Conservation (phyloP, 352 stramenopile species). For the Pythium pyrilobum region DNA sequence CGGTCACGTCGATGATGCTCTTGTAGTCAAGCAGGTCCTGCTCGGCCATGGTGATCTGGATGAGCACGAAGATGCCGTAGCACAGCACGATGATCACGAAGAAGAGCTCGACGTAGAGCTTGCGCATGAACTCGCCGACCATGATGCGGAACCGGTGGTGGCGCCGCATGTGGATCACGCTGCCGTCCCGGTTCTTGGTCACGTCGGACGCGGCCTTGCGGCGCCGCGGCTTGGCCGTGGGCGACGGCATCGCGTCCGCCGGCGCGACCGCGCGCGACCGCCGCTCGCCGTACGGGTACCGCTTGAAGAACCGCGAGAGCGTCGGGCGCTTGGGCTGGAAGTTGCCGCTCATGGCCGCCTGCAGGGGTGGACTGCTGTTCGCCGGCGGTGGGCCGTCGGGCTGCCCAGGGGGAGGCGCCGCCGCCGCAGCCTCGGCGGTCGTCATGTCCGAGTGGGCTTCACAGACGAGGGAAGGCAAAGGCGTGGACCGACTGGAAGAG, state of each 20-base stretch:
- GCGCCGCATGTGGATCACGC: slow-evolving; percentile 21
- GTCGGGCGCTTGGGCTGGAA: slow-evolving; percentile 57
- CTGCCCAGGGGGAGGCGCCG: neutral
- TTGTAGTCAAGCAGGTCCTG: slow-evolving; percentile 49
- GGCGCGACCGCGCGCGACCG: slow-evolving; percentile 56
- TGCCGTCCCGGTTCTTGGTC: slow-evolving; percentile 25
- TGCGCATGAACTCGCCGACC: slow-evolving; percentile 78
- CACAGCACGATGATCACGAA: slow-evolving; percentile 86
- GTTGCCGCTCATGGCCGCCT: slow-evolving; percentile 19
- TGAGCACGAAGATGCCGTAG: slow-evolving; percentile 80
- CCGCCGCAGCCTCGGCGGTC: neutral
- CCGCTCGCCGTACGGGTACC: slow-evolving; percentile 55
- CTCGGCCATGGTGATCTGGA: slow-evolving; percentile 77
- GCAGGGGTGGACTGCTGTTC: slow-evolving; percentile 17
- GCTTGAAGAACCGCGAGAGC: slow-evolving; percentile 51
- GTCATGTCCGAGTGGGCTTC: slow-evolving; percentile 12
- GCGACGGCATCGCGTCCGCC: slow-evolving; percentile 25
- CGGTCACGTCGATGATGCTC: slow-evolving; percentile 64
- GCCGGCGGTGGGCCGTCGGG: neutral
- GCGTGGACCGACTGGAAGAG: slow-evolving; percentile 11
- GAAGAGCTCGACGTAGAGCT: slow-evolving; percentile 82
- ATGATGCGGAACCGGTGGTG: slow-evolving; percentile 42
- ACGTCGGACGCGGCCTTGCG: slow-evolving; percentile 39
- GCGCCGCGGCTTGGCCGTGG: slow-evolving; percentile 15
- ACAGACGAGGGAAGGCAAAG: slow-evolving; percentile 2